Conservation (phyloP, 2,329 filamentous ascomycete genomes). For the Epichloe uncinata region DNA sequence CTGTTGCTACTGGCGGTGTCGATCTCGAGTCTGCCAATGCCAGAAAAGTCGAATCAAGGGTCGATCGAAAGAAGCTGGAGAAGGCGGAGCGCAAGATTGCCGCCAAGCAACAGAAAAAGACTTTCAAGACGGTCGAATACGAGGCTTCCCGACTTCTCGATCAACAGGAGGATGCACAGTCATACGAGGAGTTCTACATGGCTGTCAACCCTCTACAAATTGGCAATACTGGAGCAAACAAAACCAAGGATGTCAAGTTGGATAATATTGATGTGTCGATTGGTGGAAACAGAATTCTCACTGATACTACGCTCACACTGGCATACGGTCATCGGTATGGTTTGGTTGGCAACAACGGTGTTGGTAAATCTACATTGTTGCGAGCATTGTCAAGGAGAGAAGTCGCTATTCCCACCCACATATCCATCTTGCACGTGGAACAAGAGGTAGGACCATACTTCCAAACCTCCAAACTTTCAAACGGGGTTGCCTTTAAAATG, state of each 20-base stretch:
- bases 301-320: conserved; percentile 79
- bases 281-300: conserved; percentile 74
- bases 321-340: conserved; percentile 91
- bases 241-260: conserved; percentile 98
- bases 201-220: conserved; percentile 92
- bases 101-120: conserved; percentile 96
- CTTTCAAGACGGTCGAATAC: conserved; percentile 96
- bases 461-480: too few species aligned
- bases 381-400: conserved; percentile 87
- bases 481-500: not conserved
- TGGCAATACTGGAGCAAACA: conserved; percentile 55
- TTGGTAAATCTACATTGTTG: conserved; percentile 91
- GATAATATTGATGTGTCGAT: conserved; percentile 94
- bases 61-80: conserved; percentile 97
- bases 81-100: conserved; percentile 97
- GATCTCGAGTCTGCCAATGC: conserved; percentile 89
- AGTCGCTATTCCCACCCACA: conserved; percentile 87
- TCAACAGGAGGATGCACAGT: conserved; percentile 68
- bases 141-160: conserved; percentile 85
- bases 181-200: conserved; percentile 99
- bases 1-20: conserved; percentile 69
- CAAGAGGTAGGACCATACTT: conserved; percentile 60
- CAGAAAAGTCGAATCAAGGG: conserved; percentile 91
- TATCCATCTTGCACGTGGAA: conserved; percentile 97
- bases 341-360: conserved; percentile 98